Base-by-base conservation (phyloP, 2,329 filamentous ascomycete species). In the Colletotrichum sp. region DNA sequence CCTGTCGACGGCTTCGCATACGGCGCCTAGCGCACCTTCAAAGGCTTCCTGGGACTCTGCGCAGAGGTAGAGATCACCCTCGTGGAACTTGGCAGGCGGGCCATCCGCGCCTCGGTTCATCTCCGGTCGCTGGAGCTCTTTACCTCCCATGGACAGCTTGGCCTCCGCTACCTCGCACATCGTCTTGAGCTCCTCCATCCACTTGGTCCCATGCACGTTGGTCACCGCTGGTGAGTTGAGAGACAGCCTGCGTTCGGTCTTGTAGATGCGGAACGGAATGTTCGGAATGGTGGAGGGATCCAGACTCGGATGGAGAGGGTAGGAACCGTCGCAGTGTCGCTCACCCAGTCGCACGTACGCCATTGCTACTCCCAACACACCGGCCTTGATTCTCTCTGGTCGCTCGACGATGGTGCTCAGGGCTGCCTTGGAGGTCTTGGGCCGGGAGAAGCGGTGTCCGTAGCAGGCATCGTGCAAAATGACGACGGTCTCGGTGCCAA, bases 391-490 rank as follows among this genome's bases (percentile, higher is more conserved):
- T 75, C 97, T 90, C 86, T 99, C 97, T 1, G 97, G 97, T 13
- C 97, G 91, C 85, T 99, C 97, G 65, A 99, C 96, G 78, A 99
- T 98, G 72, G 93, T 94, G 80, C 88, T 92, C 2, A 99, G 89
- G 18, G 91, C 90, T 60, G 88, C 90, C 80, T 94, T 94, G 26
- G 92, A 93, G 1, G 95, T 94, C 80, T 94, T 93, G 6, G 95
- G 95, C 60, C 97, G 91, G 13, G 96, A 95, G 84, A 93, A 99
- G 26, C 96, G 93, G 85, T 99, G 97, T 28, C 96, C 96, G 83
- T 99, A 99, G 85, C 96, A 98, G 69, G 94, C 93, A 86, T 99
- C 97, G 81, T 99, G 96, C 3, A 99, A 87, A 34, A 99, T 90
- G 63, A 99, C 96, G 6, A 98, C 86, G 0, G 95, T 95, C 76